Percentiles rank a stretch among this genome's conserved stretches.
Conservation (phyloP, 202 grass and related monocot genomes). For the Panicum hallii region DNA sequence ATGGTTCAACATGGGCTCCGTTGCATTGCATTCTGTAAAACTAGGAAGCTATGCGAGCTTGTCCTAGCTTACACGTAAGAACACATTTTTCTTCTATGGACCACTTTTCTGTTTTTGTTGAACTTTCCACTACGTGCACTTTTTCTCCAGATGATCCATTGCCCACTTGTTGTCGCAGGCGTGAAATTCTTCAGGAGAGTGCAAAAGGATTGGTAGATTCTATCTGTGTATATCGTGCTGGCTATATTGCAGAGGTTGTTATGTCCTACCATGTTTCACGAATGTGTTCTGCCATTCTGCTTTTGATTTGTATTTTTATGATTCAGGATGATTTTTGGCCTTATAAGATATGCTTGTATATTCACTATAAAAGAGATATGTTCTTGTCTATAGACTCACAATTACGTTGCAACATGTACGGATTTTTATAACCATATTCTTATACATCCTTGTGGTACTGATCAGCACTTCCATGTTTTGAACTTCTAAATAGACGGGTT, state of each 20-base stretch:
- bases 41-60: constrained; percentile 84
- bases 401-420: constrained; percentile 15
- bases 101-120: constrained; percentile 17
- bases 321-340: background rate
- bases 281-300: constrained; percentile 17
- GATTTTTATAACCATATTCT: constrained; percentile 18
- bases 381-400: background rate
- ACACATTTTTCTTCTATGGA: constrained; percentile 29
- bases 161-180: constrained; percentile 57
- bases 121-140: constrained; percentile 4
- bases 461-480: background rate
- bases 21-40: constrained; percentile 99
- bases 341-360: constrained; percentile 12
- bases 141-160: constrained; percentile 34
- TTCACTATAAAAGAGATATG: background rate
- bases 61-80: constrained; percentile 94
- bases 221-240: constrained; percentile 90
- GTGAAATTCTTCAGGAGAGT: constrained; percentile 78
- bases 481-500: background rate
- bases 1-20: constrained; percentile 97
- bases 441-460: background rate
- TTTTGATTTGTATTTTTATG: constrained; percentile 12
- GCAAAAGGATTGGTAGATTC: constrained; percentile 74
- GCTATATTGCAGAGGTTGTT: constrained; percentile 88
- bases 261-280: background rate